Evolutionary conservation across 2,329 filamentous ascomycete genomes (phyloP).

Genomic region (Lojkania enalia): DNA sequence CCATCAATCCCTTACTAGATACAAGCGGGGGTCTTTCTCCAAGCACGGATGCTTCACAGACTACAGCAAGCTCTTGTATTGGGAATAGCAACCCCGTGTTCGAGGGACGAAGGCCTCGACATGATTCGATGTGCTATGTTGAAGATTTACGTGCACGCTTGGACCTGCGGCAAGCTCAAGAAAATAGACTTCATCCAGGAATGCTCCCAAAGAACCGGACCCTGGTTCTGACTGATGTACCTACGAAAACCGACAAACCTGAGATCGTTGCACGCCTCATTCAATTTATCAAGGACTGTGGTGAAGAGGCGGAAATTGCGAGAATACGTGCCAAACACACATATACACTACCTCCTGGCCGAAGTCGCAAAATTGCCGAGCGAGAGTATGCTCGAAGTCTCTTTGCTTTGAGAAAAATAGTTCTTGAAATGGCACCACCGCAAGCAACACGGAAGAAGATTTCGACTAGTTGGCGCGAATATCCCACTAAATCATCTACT

Average conservation of each 20-base stretch:
- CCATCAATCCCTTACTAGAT: constrained; percentile 20
- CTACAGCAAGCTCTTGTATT: neutral
- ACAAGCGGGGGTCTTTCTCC: constrained; percentile 22
- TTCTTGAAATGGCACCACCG: constrained; percentile 53
- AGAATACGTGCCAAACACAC: constrained; percentile 58
- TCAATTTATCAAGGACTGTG: constrained; percentile 60
- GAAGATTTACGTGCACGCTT: constrained; percentile 36
- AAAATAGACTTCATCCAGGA: constrained; percentile 55
- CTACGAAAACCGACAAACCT: constrained; percentile 50
- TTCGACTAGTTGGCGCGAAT: constrained; percentile 51
- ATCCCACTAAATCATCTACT: constrained; percentile 57
- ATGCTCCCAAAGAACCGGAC: constrained; percentile 59
- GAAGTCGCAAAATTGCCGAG: constrained; percentile 53
- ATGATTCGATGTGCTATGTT: constrained; percentile 28
- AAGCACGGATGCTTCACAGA: constrained; percentile 8
- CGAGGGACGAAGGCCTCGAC: constrained; percentile 18
- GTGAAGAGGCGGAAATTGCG: constrained; percentile 58
- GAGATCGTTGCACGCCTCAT: constrained; percentile 48
- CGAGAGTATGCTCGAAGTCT: constrained; percentile 54
- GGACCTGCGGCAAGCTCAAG: constrained; percentile 36
- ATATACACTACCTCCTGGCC: constrained; percentile 62
- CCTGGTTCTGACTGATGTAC: constrained; percentile 61
- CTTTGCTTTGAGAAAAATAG: constrained; percentile 59
- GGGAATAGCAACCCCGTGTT: neutral
- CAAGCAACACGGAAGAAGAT: constrained; percentile 34